A percentile compares a stretch with the other conserved stretches of the same genome.
These are phyloP conservation scores for Craspedostauros australis DNA, from an alignment of 108 stramenopile genomes.

Conservation along the genomic window DNA sequence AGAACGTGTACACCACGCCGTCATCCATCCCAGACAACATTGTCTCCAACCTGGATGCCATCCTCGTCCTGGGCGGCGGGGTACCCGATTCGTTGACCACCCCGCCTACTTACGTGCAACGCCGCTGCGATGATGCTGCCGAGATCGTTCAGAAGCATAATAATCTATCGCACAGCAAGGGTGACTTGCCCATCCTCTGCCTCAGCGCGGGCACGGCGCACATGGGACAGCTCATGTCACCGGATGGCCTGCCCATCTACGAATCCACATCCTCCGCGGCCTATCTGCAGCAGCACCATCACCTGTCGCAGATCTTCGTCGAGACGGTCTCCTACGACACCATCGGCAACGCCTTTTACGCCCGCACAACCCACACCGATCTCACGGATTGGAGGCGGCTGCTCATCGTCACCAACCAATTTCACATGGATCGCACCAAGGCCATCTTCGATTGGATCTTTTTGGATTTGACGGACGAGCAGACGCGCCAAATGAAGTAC, in stretches of 20 bases:
- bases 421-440: slow-evolving; percentile 71
- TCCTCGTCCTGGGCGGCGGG: slow-evolving; percentile 77
- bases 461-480: slow-evolving; percentile 12
- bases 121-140: slow-evolving; percentile 50
- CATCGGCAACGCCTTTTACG: slow-evolving; percentile 76
- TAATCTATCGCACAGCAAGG: not conserved
- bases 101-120: slow-evolving; percentile 67
- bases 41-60: slow-evolving; percentile 50
- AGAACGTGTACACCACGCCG: slow-evolving; percentile 3
- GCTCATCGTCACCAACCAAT: slow-evolving; percentile 72
- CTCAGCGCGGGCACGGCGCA: slow-evolving; percentile 85
- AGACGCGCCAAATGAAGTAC: slow-evolving; percentile 18
- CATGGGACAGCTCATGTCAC: slow-evolving; percentile 55
- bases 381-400: slow-evolving; percentile 46
- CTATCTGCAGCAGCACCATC: slow-evolving; percentile 37
- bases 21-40: slow-evolving; percentile 27
- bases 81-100: slow-evolving; percentile 47
- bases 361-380: slow-evolving; percentile 66
- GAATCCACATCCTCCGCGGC: slow-evolving; percentile 73
- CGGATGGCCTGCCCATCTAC: slow-evolving; percentile 76
- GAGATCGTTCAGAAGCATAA: slow-evolving; percentile 9
- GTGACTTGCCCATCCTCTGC: slow-evolving; percentile 41
- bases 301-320: slow-evolving; percentile 37
- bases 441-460: slow-evolving; percentile 87
- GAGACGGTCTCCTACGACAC: slow-evolving; percentile 86